Percentiles rank a stretch among this genome's conserved stretches.
These are phyloP conservation scores for Magnolia sinica DNA, from an alignment of 164 flowering plant genomes.

Conservation along the genomic window DNA sequence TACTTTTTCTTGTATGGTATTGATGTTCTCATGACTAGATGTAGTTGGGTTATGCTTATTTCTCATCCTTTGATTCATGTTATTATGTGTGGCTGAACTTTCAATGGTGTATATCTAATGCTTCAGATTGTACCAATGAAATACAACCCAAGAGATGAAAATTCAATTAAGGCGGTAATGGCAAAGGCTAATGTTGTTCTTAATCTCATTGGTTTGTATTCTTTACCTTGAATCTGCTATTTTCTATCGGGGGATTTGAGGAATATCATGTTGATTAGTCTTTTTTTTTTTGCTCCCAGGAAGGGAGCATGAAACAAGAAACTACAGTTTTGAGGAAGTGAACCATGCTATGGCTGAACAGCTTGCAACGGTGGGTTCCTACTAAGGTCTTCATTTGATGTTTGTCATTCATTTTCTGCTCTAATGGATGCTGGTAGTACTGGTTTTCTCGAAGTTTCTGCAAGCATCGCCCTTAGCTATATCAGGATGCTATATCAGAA, in stretches of 20 bases:
- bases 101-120: background rate
- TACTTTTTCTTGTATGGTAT: background rate
- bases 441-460: background rate
- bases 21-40: no score
- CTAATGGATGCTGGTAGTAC: background rate
- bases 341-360: slow-evolving; percentile 82
- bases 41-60: no score
- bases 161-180: slow-evolving; percentile 92
- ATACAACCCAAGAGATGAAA: slow-evolving; percentile 90
- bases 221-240: background rate
- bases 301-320: slow-evolving; percentile 91
- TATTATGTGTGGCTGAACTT: background rate
- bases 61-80: background rate
- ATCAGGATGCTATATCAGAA: no score
- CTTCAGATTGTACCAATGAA: slow-evolving; percentile 94
- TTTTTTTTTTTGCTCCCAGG: slow-evolving; percentile 41
- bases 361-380: slow-evolving; percentile 65
- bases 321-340: slow-evolving; percentile 89
- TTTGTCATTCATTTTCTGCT: background rate
- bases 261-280: slow-evolving; percentile 4
- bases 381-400: background rate
- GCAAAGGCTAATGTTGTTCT: slow-evolving; percentile 97
- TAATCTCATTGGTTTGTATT: slow-evolving; percentile 77
- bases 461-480: no score
- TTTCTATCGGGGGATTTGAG: slow-evolving; percentile 4